Evolutionary conservation across 2,329 filamentous ascomycete species (phyloP), one percentile per base, ranked within the genome.

Genomic region (Aspergillus sp.): DNA sequence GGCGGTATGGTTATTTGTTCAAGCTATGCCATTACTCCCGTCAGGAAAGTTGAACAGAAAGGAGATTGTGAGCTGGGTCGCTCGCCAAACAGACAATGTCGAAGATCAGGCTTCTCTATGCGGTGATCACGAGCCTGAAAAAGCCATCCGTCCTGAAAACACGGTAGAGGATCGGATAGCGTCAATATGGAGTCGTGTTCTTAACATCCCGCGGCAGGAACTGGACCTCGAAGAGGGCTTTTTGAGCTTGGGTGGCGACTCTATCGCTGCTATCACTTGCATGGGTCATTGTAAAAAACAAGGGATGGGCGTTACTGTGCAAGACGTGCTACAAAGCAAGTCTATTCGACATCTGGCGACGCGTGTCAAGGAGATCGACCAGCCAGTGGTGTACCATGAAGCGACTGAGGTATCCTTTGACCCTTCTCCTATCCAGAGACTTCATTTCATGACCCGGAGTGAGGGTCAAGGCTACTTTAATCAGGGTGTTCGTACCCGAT

Each of bases 241-340:
- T 63, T 65, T 83, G 4, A 78, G 74, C 11, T 65, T 82, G 2
- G 81, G 81, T 38, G 81, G 81, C 55, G 81, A 83, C 59, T 82
- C 80, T 0, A 82, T 83, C 58, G 81, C 81, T 46, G 81, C 82
- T 0, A 83, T 84, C 78, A 81, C 81, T 52, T 81, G 81, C 45
- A 76, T 81, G 60, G 78, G 78, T 2, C 74, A 80, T 41, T 82
- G 79, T 62, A 81, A 80, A 52, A 81, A 81, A 66, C 70, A 73
- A 41, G 80, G 79, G 1, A 72, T 83, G 60, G 75, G 77, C 13
- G 69, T 83, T 25, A 80, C 76, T 11, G 80, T 84, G 11, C 81
- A 82, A 64, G 80, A 83, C 25, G 76, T 84, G 3, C 70, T 84
- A 34, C 79, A 77, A 17, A 79, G 79, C 69, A 81, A 79, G 61